Evolutionary conservation across 345 rosid genomes (phyloP).

Genomic region (Gossypium thurberi): DNA sequence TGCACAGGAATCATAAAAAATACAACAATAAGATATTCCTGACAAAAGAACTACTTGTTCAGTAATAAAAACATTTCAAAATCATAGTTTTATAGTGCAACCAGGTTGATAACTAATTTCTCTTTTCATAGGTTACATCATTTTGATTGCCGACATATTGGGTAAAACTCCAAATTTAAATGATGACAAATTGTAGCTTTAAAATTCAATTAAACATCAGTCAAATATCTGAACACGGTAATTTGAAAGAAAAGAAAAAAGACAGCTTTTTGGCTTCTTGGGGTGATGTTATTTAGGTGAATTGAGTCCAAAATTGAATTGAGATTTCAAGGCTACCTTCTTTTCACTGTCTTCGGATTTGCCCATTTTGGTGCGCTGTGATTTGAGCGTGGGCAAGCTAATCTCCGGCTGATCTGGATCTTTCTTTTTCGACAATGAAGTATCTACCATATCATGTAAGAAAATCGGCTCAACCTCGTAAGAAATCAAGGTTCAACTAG

Average conservation of each 20-base stretch:
- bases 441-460: conserved; percentile 23
- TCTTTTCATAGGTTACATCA: background rate
- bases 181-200: background rate
- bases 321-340: conserved; percentile 27
- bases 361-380: conserved; percentile 37
- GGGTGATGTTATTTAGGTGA: background rate
- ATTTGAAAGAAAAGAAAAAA: conserved; percentile 3
- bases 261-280: background rate
- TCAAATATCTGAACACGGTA: background rate
- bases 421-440: conserved; percentile 40
- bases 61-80: background rate
- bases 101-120: background rate
- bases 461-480: background rate
- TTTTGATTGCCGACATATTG: background rate
- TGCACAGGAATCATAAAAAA: conserved; percentile 16
- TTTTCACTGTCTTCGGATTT: conserved; percentile 47
- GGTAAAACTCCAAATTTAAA: background rate
- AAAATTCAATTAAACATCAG: background rate
- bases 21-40: background rate
- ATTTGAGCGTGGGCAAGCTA: conserved; percentile 28
- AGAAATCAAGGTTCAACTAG: background rate
- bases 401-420: conserved; percentile 37
- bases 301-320: conserved; percentile 15
- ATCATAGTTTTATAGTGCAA: background rate
- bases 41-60: background rate